A percentile compares a stretch with the other conserved stretches of the same genome.
Evolutionary conservation across 2,329 filamentous ascomycete genomes (phyloP).

Genomic region (Chaetoscypha palmicola): DNA sequence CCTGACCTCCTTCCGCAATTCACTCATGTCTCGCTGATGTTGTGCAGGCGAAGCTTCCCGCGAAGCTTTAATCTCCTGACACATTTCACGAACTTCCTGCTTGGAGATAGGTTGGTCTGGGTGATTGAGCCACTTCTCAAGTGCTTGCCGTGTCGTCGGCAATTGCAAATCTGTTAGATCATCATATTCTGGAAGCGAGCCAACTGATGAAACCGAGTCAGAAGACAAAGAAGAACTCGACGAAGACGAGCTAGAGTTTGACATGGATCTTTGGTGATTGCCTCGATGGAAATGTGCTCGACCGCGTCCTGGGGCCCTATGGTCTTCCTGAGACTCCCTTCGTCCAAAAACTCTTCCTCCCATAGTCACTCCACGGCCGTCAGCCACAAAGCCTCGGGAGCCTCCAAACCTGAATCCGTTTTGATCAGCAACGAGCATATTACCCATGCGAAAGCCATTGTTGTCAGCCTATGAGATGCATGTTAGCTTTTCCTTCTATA

Average conservation of each 20-base stretch:
- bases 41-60: constrained; percentile 20
- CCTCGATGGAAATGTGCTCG: constrained; percentile 6
- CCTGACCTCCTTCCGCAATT: constrained; percentile 40
- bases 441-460: constrained; percentile 15
- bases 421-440: constrained; percentile 33
- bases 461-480: constrained; percentile 9
- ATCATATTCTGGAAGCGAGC: constrained; percentile 48
- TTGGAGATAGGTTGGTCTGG: constrained; percentile 44
- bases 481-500: too few relatives aligned
- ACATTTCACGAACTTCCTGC: constrained; percentile 37
- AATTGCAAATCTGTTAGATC: constrained; percentile 44
- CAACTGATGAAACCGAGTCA: constrained; percentile 36
- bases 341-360: constrained; percentile 17
- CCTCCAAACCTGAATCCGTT: constrained; percentile 33
- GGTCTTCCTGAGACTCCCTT: constrained; percentile 5
- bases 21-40: constrained; percentile 30
- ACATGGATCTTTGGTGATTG: constrained; percentile 11
- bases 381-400: constrained; percentile 18
- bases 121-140: constrained; percentile 43
- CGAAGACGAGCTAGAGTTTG: constrained; percentile 24
- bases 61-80: constrained; percentile 38
- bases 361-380: constrained; percentile 17
- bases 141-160: constrained; percentile 37
- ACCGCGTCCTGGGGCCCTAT: constrained; percentile 4
- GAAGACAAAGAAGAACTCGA: constrained; percentile 32